A percentile compares a stretch with the other conserved stretches of the same genome.
Evolutionary conservation across 148 eudicot species (phyloP).

Genomic region (Selenicereus undatus): DNA sequence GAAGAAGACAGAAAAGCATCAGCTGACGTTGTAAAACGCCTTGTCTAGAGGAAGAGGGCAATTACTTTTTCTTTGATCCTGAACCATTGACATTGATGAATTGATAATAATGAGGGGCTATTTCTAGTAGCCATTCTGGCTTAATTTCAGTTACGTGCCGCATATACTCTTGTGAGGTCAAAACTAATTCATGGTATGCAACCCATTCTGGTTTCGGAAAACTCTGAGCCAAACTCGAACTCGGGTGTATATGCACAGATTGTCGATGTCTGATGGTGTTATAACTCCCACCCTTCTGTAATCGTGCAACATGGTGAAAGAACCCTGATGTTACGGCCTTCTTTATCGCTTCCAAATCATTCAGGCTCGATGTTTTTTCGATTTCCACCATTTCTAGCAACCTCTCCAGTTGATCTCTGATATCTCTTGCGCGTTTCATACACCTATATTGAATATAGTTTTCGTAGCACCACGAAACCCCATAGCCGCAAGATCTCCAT

Average conservation of each 20-base stretch:
- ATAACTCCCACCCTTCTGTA: slow-evolving; percentile 79
- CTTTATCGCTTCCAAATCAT: slow-evolving; percentile 74
- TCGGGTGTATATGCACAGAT: slow-evolving; percentile 83
- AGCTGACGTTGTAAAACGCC: too few relatives aligned
- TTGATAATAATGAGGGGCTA: slow-evolving; percentile 2
- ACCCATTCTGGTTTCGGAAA: slow-evolving; percentile 76
- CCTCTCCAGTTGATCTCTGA: slow-evolving; percentile 87
- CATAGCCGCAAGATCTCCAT: slow-evolving; percentile 67
- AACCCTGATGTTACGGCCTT: slow-evolving; percentile 79
- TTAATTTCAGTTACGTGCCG: slow-evolving; percentile 47
- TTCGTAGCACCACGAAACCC: slow-evolving; percentile 67
- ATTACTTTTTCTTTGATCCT: not conserved
- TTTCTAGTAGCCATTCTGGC: not conserved
- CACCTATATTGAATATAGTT: slow-evolving; percentile 74
- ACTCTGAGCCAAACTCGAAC: slow-evolving; percentile 74
- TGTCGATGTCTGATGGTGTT: slow-evolving; percentile 83
- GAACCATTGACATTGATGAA: not conserved
- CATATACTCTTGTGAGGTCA: slow-evolving; percentile 77
- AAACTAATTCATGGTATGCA: slow-evolving; percentile 76
- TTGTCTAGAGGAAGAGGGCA: too few relatives aligned
- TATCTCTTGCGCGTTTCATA: slow-evolving; percentile 90
- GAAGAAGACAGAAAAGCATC: too few relatives aligned
- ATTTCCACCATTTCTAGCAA: slow-evolving; percentile 84
- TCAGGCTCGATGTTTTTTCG: slow-evolving; percentile 51
- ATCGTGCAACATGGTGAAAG: slow-evolving; percentile 77